These are phyloP conservation scores for Chondrostereum purpureum DNA, from an alignment of 1,284 basidiomycete species.

Conservation along the genomic window DNA sequence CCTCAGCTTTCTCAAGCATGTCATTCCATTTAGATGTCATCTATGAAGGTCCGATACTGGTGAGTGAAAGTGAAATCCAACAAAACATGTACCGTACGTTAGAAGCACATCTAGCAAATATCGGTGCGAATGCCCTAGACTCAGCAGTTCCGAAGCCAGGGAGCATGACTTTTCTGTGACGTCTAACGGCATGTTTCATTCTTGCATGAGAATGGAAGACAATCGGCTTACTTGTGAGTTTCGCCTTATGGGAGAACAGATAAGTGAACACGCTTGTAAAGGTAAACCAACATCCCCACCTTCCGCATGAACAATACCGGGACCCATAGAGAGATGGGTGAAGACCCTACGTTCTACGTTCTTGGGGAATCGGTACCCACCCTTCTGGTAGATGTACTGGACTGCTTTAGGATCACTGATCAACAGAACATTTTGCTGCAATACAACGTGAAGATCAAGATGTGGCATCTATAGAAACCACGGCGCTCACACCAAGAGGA, in stretches of 20 bases:
- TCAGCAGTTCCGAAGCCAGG: conserved; percentile 15
- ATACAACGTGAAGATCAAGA: too few species aligned
- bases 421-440: conserved; percentile 35
- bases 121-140: conserved; percentile 9
- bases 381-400: conserved; percentile 40
- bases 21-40: conserved; percentile 8
- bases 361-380: conserved; percentile 22
- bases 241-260: conserved; percentile 20
- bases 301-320: conserved; percentile 35
- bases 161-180: conserved; percentile 16
- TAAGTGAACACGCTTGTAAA: not conserved
- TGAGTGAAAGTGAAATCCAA: too few species aligned
- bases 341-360: conserved; percentile 39
- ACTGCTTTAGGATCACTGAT: conserved; percentile 41
- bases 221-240: conserved; percentile 34
- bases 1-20: conserved; percentile 18
- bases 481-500: conserved; percentile 40
- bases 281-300: conserved; percentile 15
- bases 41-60: too few species aligned
- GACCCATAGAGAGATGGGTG: conserved; percentile 34
- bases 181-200: too few species aligned
- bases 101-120: conserved; percentile 37
- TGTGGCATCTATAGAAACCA: too few species aligned
- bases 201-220: too few species aligned
- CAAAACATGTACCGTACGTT: conserved; percentile 36